These are phyloP conservation scores for Cercospora berteroae DNA, from an alignment of 2,329 filamentous ascomycete species.

Conservation along the genomic window DNA sequence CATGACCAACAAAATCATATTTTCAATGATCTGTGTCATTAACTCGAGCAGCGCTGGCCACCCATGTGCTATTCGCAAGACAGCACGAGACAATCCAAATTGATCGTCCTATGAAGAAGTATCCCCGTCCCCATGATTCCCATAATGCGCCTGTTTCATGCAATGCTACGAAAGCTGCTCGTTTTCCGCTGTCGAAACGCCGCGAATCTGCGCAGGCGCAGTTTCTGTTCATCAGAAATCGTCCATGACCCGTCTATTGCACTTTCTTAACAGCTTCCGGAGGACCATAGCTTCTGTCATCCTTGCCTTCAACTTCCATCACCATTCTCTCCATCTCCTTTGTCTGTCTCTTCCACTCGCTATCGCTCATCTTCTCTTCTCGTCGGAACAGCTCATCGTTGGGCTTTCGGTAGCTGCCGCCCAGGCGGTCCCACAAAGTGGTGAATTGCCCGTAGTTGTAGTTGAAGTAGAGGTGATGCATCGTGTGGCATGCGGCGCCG, in stretches of 20 bases:
- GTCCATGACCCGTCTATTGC: slow-evolving; percentile 26
- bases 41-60: slow-evolving; percentile 6
- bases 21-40: neutral
- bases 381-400: slow-evolving; percentile 81
- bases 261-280: slow-evolving; percentile 38
- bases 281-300: slow-evolving; percentile 47
- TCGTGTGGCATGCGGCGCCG: slow-evolving; percentile 87
- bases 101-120: neutral
- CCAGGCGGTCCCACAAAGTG: slow-evolving; percentile 84
- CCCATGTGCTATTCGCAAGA: neutral
- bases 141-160: slow-evolving; percentile 1
- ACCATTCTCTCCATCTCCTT: slow-evolving; percentile 74
- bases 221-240: neutral
- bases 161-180: neutral
- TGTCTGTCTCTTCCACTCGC: slow-evolving; percentile 75
- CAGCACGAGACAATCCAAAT: neutral
- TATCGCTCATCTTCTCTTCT: slow-evolving; percentile 79
- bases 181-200: neutral
- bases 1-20: neutral
- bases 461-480: slow-evolving; percentile 85
- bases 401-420: slow-evolving; percentile 81
- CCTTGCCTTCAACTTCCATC: slow-evolving; percentile 65
- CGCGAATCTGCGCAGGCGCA: slow-evolving; percentile 10
- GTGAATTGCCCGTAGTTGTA: slow-evolving; percentile 96
- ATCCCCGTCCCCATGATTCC: neutral